phyloP scores from a whole-genome alignment of 352 stramenopile species.

The Phytopythium cucurbitacearum region DNA sequence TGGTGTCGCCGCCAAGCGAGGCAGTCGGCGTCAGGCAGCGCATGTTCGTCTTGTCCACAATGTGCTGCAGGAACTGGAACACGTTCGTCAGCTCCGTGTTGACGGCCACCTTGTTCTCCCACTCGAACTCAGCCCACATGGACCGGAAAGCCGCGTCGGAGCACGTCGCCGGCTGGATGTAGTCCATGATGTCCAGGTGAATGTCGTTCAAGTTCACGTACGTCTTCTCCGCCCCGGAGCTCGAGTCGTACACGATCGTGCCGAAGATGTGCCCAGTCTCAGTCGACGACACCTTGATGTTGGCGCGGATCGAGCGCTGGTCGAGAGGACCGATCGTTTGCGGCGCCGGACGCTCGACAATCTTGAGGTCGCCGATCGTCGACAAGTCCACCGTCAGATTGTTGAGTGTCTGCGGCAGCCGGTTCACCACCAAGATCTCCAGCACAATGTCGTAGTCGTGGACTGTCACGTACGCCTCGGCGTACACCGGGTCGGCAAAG shows the following conservation, averaged over 20 bases:
- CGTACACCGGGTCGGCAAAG: slow-evolving; percentile 99
- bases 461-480: slow-evolving; percentile 98
- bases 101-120: slow-evolving; percentile 99
- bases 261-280: slow-evolving; percentile 99
- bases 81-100: slow-evolving; percentile 97
- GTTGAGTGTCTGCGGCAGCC: slow-evolving; percentile 96
- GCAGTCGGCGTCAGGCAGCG: slow-evolving; percentile 96
- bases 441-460: slow-evolving; percentile 99
- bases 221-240: slow-evolving; percentile 94
- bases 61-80: slow-evolving; percentile 97
- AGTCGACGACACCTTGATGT: slow-evolving; percentile 99
- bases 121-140: slow-evolving; percentile 99
- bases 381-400: slow-evolving; percentile 99
- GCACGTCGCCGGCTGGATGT: slow-evolving; percentile 96
- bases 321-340: slow-evolving; percentile 98
- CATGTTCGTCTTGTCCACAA: slow-evolving; percentile 99
- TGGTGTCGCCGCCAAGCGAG: slow-evolving; percentile 85
- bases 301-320: slow-evolving; percentile 95
- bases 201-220: slow-evolving; percentile 99
- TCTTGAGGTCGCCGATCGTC: slow-evolving; percentile 99
- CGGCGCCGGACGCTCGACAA: slow-evolving; percentile 97
- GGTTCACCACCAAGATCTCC: slow-evolving; percentile 99
- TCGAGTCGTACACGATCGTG: slow-evolving; percentile 99
- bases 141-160: slow-evolving; percentile 96
- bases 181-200: slow-evolving; percentile 99